These are phyloP conservation scores for Prunus dulcis DNA, from an alignment of 306 rosid genomes.

Conservation along the genomic window DNA sequence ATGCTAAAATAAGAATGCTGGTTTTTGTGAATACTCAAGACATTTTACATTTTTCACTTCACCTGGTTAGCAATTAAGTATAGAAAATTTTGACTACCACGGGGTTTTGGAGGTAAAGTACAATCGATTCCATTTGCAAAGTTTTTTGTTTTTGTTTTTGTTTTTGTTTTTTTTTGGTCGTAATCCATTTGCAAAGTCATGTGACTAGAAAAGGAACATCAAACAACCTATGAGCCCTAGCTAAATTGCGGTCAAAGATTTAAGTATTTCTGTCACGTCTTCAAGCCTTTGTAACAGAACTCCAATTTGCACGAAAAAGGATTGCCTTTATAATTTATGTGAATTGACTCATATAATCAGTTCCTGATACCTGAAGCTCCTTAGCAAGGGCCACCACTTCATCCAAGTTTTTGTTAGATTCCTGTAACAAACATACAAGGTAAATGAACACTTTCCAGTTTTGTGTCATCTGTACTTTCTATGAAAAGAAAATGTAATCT, in stretches of 20 bases:
- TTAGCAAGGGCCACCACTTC: slow-evolving; percentile 86
- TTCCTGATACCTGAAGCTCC: slow-evolving; percentile 75
- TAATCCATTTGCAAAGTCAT: background rate
- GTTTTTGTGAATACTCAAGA: background rate
- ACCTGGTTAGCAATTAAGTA: background rate
- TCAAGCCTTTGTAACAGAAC: background rate
- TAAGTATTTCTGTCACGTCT: background rate
- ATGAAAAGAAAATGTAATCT: background rate
- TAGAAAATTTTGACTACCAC: background rate
- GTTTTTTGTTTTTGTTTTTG: too few relatives aligned
- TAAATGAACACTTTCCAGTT: slow-evolving; percentile 7
- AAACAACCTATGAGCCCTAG: background rate
- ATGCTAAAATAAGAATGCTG: background rate
- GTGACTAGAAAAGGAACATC: background rate
- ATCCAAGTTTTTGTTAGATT: slow-evolving; percentile 85
- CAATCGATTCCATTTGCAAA: background rate
- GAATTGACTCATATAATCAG: background rate
- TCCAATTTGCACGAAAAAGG: background rate
- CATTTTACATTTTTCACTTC: background rate
- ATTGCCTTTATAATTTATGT: background rate
- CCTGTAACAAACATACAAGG: slow-evolving; percentile 44
- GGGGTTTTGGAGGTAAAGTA: slow-evolving; percentile 2
- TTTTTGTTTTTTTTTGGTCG: background rate
- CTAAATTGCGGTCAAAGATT: background rate
- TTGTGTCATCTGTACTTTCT: background rate